Percentiles rank a stretch among this genome's conserved stretches.
phyloP scores from a whole-genome alignment of 106 monocot genomes.

The Dioscorea zingiberensis region DNA sequence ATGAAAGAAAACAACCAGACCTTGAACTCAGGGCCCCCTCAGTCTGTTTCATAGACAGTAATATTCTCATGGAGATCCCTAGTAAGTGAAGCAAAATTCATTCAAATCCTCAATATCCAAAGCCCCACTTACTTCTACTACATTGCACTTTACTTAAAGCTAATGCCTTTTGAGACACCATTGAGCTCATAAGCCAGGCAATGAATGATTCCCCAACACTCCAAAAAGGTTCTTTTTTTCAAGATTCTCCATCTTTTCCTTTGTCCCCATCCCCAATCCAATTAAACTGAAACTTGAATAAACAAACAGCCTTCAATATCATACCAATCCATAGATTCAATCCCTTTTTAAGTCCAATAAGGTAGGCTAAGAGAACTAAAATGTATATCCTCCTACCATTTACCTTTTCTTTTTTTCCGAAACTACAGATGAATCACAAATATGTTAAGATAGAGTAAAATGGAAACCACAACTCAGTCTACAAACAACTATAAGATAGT shows the following conservation, averaged over 20 bases:
- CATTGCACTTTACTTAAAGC: background rate
- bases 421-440: too few relatives aligned
- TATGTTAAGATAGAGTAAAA: too few relatives aligned
- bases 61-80: conserved; percentile 6
- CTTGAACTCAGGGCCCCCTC: too few relatives aligned
- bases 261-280: background rate
- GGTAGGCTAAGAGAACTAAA: background rate
- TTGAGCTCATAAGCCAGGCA: background rate
- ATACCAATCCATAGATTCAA: background rate
- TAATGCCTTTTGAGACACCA: conserved; percentile 3
- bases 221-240: background rate
- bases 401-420: too few relatives aligned
- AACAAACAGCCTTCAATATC: background rate
- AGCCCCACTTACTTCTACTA: background rate
- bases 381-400: background rate
- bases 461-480: too few relatives aligned
- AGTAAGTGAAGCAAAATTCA: background rate
- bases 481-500: too few relatives aligned
- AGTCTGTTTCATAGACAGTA: background rate
- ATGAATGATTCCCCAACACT: conserved; percentile 6
- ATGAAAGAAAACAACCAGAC: background rate
- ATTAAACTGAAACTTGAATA: background rate
- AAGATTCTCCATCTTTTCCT: conserved; percentile 1
- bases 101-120: background rate
- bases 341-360: background rate